These are phyloP conservation scores for Trichoderma sp. DNA, from an alignment of 2,329 filamentous ascomycete genomes.

Conservation along the genomic window DNA sequence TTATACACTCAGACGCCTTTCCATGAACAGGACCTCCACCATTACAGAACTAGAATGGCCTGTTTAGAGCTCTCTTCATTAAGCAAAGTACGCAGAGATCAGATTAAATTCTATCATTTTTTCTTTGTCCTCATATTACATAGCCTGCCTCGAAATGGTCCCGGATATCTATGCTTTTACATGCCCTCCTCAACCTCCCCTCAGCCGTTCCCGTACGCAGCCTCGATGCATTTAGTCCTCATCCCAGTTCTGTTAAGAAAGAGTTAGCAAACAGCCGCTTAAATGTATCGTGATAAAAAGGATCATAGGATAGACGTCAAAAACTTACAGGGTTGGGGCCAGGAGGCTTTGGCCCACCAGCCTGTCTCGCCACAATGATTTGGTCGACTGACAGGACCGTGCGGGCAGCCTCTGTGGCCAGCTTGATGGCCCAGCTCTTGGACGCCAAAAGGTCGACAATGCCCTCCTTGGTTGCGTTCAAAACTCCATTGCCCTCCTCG, in stretches of 20 bases:
- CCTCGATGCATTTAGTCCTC: slow-evolving; percentile 54
- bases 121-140: slow-evolving; percentile 15
- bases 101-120: slow-evolving; percentile 22
- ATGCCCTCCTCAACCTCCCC: slow-evolving; percentile 18
- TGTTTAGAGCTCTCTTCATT: neutral
- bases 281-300: neutral
- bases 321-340: slow-evolving; percentile 75
- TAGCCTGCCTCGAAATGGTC: slow-evolving; percentile 6
- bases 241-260: slow-evolving; percentile 56
- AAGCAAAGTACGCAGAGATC: neutral
- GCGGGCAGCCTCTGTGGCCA: slow-evolving; percentile 91
- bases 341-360: slow-evolving; percentile 94
- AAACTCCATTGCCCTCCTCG: slow-evolving; percentile 73
- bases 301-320: neutral
- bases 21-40: neutral
- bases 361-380: slow-evolving; percentile 97
- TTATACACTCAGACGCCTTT: neutral
- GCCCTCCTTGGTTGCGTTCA: slow-evolving; percentile 83
- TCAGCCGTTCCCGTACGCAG: neutral
- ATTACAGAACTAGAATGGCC: neutral
- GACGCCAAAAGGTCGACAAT: slow-evolving; percentile 90
- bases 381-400: slow-evolving; percentile 97
- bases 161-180: slow-evolving; percentile 30
- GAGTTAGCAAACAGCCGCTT: slow-evolving; percentile 32
- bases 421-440: slow-evolving; percentile 96